Percentiles rank a stretch among this genome's conserved stretches.
These are phyloP conservation scores for Eurotiales sp. DNA, from an alignment of 2,329 filamentous ascomycete genomes.

Conservation along the genomic window DNA sequence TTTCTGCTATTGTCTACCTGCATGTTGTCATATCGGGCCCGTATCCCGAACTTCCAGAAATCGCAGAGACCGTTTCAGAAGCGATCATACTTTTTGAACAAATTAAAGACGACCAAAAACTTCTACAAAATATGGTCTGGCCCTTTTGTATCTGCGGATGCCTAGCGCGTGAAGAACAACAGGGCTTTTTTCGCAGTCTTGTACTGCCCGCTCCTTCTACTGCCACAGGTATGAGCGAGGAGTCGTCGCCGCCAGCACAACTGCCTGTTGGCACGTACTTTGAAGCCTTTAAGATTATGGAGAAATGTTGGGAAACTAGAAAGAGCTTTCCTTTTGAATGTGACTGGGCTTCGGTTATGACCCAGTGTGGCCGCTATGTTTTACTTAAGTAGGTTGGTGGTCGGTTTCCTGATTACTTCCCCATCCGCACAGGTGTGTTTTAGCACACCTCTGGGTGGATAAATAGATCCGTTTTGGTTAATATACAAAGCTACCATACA, in stretches of 20 bases:
- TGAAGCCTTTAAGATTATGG: constrained; percentile 1
- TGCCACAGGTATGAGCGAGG: background rate
- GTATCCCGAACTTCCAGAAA: background rate
- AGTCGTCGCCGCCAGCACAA: no score
- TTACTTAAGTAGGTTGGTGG: background rate
- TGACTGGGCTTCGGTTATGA: constrained; percentile 5
- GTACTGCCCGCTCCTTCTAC: background rate
- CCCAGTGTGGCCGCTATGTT: background rate
- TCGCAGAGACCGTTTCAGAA: background rate
- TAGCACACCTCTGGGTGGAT: no score
- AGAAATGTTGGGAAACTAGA: background rate
- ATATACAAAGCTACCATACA: no score
- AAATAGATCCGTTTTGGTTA: no score
- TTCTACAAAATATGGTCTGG: background rate
- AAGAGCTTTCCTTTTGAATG: background rate
- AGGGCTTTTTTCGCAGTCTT: background rate
- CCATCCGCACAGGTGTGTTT: no score
- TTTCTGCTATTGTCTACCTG: background rate
- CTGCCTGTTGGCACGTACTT: background rate
- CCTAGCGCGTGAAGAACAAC: background rate
- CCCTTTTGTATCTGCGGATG: background rate
- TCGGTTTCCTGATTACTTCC: no score
- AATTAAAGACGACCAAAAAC: background rate
- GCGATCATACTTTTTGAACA: background rate
- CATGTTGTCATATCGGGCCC: background rate